These are phyloP conservation scores for Alternaria panax DNA, from an alignment of 2,329 filamentous ascomycete species.

Conservation along the genomic window DNA sequence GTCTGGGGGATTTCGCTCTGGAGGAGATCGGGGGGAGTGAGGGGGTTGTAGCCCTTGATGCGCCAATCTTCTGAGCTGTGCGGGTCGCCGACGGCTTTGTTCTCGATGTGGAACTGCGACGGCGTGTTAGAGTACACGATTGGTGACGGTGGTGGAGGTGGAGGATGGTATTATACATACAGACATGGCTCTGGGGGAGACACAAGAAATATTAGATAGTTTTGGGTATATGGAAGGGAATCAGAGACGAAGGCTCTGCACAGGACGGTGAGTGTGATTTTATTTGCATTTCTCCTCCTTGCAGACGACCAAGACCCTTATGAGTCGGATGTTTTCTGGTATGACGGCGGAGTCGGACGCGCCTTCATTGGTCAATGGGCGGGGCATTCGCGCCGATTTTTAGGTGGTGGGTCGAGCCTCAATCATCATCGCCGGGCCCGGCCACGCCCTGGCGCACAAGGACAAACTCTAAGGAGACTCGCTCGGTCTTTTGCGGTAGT, in stretches of 20 bases:
- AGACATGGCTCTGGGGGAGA: constrained; percentile 33
- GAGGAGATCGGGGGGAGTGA: constrained; percentile 91
- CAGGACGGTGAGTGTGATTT: constrained; percentile 3
- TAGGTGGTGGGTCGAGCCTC: constrained; percentile 9
- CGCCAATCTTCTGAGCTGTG: constrained; percentile 60
- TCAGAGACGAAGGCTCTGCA: not conserved
- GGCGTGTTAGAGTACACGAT: constrained; percentile 6
- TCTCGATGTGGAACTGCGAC: constrained; percentile 59
- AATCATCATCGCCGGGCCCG: constrained; percentile 9
- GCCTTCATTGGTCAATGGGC: constrained; percentile 33
- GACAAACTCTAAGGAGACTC: not conserved
- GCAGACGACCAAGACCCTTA: constrained; percentile 26
- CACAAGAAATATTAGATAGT: not conserved
- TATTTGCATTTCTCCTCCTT: constrained; percentile 12
- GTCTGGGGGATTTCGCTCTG: constrained; percentile 84
- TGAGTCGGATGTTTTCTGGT: constrained; percentile 37
- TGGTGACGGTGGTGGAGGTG: constrained; percentile 16
- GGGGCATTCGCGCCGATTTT: constrained; percentile 19
- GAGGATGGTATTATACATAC: constrained; percentile 22
- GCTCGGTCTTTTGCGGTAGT: not conserved
- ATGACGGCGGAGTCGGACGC: constrained; percentile 32
- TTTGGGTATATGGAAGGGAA: not conserved
- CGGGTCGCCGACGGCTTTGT: constrained; percentile 59
- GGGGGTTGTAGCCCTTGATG: constrained; percentile 84
- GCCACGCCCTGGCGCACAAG: constrained; percentile 5